Evolutionary conservation across 306 rosid genomes (phyloP), one percentile per base, ranked within the genome.

Genomic region (Rosa chinensis): DNA sequence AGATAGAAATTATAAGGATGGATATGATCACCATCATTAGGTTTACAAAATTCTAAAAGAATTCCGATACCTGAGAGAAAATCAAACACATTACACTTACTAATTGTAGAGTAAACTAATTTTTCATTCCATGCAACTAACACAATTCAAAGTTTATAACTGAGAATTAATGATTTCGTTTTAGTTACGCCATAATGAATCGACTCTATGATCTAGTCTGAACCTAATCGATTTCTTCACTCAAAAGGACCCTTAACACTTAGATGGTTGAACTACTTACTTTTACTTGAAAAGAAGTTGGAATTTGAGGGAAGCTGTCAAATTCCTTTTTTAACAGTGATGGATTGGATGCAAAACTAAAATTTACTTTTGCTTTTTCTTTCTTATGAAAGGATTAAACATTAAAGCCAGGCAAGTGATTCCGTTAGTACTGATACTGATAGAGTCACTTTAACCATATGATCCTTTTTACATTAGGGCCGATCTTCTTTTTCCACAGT

Each of bases 281-380:
- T 32, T 32, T 32, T 32, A 32, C 35, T 32, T 32, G 35, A 42
- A 49, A 42, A 44, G 47, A 12, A 70, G 58, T 43, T 58, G 37
- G 47, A 56, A 50, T 59, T 59, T 25, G 56, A 14, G 13, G 3
- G n/a, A 13, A 20, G 50, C 72, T 47, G 52, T 48, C 21, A 62
- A 59, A 40, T 79, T 61, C 12, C 71, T 62, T 52, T 35, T 8
- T 59, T 66, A 70, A 78, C 70, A 44, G 63, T 70, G 18, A 8
- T 21, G n/a, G 70, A 48, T 77, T 10, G 55, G 70, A 47, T 63
- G 61, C 37, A 48, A 43, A 47, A 52, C 82, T 23, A 4, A 56
- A 72, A 71, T 45, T 72, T 62, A 61, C 82, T 72, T 63, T 59
- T 40, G 73, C 78, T 40, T 79, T 63, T 49, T 53, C 11, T 47